Percentiles rank a stretch among this genome's conserved stretches.
Conservation (phyloP, 129 eudicot genomes). For the Ambrosia trifida region DNA sequence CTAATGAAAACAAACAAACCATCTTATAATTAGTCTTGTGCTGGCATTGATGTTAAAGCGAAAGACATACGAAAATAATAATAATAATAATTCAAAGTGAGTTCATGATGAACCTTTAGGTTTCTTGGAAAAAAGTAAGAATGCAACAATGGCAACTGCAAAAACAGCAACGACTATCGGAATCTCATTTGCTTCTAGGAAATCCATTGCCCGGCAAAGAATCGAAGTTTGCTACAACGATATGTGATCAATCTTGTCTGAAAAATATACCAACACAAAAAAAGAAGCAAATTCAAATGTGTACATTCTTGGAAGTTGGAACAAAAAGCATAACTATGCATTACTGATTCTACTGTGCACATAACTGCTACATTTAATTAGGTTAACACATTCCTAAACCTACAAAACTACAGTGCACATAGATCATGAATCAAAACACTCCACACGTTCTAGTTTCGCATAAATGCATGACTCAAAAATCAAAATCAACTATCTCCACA, state of each 20-base stretch:
- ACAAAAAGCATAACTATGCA: constrained; percentile 9
- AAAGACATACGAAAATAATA: constrained; percentile 8
- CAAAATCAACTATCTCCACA: no score
- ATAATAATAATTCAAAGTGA: constrained; percentile 20
- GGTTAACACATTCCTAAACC: constrained; percentile 8
- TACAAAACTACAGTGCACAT: neutral
- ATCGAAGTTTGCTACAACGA: neutral
- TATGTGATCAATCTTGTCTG: constrained; percentile 15
- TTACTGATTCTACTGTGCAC: neutral
- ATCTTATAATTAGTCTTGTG: constrained; percentile 2
- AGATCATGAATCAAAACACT: constrained; percentile 12
- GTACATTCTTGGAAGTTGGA: no score
- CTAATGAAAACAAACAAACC: constrained; percentile 17
- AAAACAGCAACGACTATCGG: constrained; percentile 30
- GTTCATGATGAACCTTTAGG: constrained; percentile 31
- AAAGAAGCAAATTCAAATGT: no score
- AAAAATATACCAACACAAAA: constrained; percentile 26
- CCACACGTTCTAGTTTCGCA: no score
- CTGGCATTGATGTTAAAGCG: neutral
- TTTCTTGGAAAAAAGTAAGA: constrained; percentile 26
- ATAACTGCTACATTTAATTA: no score
- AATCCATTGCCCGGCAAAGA: constrained; percentile 25
- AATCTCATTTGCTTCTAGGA: constrained; percentile 25
- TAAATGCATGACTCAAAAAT: neutral
- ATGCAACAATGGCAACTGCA: constrained; percentile 30